Conservation (phyloP, 1,284 basidiomycete species). For the Microbotryum intermedium region DNA sequence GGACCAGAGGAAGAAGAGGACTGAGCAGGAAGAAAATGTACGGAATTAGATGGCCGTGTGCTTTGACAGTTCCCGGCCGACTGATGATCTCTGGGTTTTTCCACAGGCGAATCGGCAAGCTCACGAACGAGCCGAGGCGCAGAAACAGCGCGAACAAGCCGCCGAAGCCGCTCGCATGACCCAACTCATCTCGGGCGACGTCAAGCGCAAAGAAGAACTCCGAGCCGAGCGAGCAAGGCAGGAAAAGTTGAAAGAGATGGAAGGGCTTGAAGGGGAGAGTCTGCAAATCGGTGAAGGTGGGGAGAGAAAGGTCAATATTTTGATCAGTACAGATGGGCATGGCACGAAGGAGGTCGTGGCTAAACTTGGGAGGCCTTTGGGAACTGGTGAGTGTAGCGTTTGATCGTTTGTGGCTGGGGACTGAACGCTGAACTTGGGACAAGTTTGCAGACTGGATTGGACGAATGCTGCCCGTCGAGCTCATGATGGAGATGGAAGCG, state of each 20-base stretch:
- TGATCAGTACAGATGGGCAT: background rate
- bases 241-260: conserved; percentile 5
- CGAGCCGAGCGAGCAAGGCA: conserved; percentile 14
- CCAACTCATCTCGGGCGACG: conserved; percentile 28
- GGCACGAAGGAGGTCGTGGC: conserved; percentile 5
- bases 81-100: background rate
- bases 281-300: background rate
- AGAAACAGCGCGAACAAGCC: conserved; percentile 14
- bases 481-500: background rate
- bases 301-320: conserved; percentile 1
- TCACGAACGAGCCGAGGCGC: conserved; percentile 2
- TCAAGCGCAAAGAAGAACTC: conserved; percentile 23
- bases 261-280: conserved; percentile 5
- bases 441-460: conserved; percentile 20
- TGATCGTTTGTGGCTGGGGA: too few relatives aligned
- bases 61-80: background rate
- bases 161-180: conserved; percentile 23
- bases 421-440: too few relatives aligned
- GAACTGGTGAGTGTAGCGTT: conserved; percentile 3
- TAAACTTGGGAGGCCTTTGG: conserved; percentile 8
- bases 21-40: conserved; percentile 26
- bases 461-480: conserved; percentile 7
- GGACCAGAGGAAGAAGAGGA: conserved; percentile 24
- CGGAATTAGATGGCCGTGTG: background rate
- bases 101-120: conserved; percentile 13